Evolutionary conservation across 1,139 yeast genomes (phyloP), one percentile per base, ranked within the genome.

Genomic region (Protomyces inouyei): DNA sequence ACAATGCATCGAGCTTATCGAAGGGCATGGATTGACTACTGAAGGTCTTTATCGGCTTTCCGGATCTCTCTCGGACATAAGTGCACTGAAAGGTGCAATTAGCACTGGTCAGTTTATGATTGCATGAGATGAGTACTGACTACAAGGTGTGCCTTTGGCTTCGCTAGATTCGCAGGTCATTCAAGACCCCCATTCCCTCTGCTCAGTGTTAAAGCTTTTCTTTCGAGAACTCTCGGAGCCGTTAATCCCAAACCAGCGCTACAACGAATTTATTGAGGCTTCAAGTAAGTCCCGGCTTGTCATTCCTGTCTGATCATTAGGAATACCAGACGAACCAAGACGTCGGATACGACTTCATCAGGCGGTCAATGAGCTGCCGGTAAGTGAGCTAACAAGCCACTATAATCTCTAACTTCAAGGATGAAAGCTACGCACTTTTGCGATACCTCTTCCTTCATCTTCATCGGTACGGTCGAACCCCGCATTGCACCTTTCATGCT

Each of bases 381-480:
- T 43, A 21, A 6, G 48, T 10, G 9, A 43, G 8, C 23, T 14
- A 37, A 1, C 14, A 10, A 18, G 8, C 14, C 16, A 12, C 25
- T 18, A 5, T 5, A 16, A 6, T n/a, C 9, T 18, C 25, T n/a
- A 16, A 18, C 3, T 16, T 12, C 12, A 88, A 98, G 0, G 98
- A 93, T 75, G 95, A 96, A 0, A 91, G 95, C 65, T 93, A 93
- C 75, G 91, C 95, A 78, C 92, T 98, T 0, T 80, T 93, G 70
- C 79, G 97, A 70, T 84, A 90, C 48, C 78, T 93, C 68, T 79
- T 90, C 3, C 89, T 92, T 80, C 98, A 93, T 74, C 81, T 93
- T 69, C 85, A 87, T 70, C 83, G 87, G 64, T 43, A 43, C 21
- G 8, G 23, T 3, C 8, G 32, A 12, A 3, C 9, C 18, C 18